phyloP scores from a whole-genome alignment of 2,329 filamentous ascomycete species.

The Cadophora sp. region DNA sequence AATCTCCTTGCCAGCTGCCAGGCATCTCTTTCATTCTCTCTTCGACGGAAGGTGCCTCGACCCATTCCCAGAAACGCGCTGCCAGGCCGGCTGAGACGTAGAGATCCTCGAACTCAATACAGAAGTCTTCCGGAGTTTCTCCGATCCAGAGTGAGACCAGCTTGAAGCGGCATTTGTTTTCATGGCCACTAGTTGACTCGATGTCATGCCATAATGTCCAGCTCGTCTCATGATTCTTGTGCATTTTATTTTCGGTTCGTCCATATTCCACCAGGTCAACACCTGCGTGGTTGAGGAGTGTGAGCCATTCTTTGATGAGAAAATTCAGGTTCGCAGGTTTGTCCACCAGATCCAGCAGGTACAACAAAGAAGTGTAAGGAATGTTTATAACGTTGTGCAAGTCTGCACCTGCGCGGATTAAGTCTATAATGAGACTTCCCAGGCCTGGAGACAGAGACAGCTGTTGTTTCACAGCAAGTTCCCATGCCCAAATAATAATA shows the following conservation, averaged over 20 bases:
- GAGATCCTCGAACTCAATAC: conserved; percentile 5
- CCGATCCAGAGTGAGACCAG: neutral
- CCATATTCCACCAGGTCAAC: conserved; percentile 16
- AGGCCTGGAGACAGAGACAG: neutral
- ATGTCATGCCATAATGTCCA: neutral
- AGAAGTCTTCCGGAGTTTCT: conserved; percentile 4
- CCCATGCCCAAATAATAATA: too few relatives aligned
- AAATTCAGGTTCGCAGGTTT: too few relatives aligned
- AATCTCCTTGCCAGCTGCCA: conserved; percentile 6
- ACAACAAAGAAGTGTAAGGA: neutral
- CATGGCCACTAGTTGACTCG: neutral
- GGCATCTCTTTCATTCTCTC: conserved; percentile 1
- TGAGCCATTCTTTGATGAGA: neutral
- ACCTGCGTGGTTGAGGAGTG: conserved; percentile 1
- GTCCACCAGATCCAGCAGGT: rapidly evolving
- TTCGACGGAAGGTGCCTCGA: neutral
- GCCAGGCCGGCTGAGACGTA: neutral
- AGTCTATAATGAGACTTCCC: neutral
- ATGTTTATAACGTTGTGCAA: neutral
- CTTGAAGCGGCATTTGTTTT: too few relatives aligned
- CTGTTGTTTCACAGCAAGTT: too few relatives aligned
- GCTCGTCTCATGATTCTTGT: neutral
- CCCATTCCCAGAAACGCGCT: neutral
- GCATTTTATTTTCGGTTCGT: conserved; percentile 16
- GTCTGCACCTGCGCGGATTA: neutral